Percentiles rank a stretch among this genome's conserved stretches.
Evolutionary conservation across 2,329 filamentous ascomycete genomes (phyloP).

Genomic region (Phyllosticta citrichinensis): DNA sequence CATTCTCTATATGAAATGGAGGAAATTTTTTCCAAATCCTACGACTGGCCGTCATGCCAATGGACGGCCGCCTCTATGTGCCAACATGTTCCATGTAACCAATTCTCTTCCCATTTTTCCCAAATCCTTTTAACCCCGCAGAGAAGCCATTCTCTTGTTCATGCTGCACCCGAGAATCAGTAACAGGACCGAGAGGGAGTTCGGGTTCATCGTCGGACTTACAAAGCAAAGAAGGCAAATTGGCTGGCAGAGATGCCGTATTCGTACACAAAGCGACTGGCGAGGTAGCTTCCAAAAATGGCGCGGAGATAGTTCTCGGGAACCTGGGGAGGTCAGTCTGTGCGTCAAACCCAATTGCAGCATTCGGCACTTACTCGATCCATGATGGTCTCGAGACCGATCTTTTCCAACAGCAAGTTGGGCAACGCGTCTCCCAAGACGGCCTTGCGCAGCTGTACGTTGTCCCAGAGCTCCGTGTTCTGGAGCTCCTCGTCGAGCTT

Average conservation of each 20-base stretch:
- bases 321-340: slow-evolving; percentile 41
- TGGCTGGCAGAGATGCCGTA: slow-evolving; percentile 88
- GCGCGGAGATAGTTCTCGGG: slow-evolving; percentile 85
- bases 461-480: slow-evolving; percentile 82
- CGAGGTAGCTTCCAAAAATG: slow-evolving; percentile 93
- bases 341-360: not conserved
- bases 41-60: too few species aligned
- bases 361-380: slow-evolving; percentile 50
- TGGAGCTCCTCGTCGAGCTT: slow-evolving; percentile 93
- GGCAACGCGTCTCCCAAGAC: slow-evolving; percentile 82
- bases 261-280: slow-evolving; percentile 91
- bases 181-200: too few species aligned
- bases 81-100: not conserved
- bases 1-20: not conserved
- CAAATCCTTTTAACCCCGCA: not conserved
- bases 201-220: not conserved
- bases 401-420: slow-evolving; percentile 71
- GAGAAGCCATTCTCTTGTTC: slow-evolving; percentile 10
- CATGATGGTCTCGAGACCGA: slow-evolving; percentile 82
- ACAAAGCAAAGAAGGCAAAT: slow-evolving; percentile 95
- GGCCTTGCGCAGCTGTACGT: slow-evolving; percentile 63
- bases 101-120: not conserved
- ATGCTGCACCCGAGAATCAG: not conserved
- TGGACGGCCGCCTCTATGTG: too few species aligned
- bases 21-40: not conserved